Evolutionary conservation across 164 flowering plant species (phyloP).

Genomic region (Akebia trifoliata): DNA sequence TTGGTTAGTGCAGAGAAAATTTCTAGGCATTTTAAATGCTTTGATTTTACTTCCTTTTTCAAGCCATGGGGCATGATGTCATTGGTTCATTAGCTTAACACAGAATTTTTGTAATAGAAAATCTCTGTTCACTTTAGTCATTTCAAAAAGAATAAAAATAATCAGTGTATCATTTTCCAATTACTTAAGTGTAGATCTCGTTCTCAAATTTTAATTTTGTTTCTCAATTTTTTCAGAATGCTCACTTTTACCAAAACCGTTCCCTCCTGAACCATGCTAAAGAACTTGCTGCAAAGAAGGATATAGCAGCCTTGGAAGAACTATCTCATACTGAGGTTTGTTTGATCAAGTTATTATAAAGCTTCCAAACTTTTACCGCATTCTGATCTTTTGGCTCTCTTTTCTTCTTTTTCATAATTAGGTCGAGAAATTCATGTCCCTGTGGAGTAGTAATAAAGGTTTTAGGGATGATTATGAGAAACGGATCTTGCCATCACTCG

Average conservation of each 20-base stretch:
- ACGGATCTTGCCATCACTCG: slow-evolving; percentile 64
- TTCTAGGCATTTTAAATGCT: too few relatives aligned
- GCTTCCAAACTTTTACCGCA: not conserved
- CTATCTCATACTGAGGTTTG: slow-evolving; percentile 57
- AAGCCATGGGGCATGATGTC: too few relatives aligned
- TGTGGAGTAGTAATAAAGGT: slow-evolving; percentile 55
- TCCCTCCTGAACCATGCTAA: slow-evolving; percentile 44
- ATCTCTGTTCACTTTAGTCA: too few relatives aligned
- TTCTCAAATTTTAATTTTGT: not conserved
- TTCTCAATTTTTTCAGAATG: slow-evolving; percentile 44
- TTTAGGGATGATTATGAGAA: slow-evolving; percentile 77
- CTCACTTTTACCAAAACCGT: slow-evolving; percentile 46
- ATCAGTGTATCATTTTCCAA: not conserved
- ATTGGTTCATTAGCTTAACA: too few relatives aligned
- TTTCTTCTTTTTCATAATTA: slow-evolving; percentile 20
- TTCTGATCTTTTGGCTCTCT: not conserved
- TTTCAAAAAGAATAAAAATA: too few relatives aligned
- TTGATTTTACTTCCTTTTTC: too few relatives aligned
- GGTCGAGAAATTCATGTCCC: slow-evolving; percentile 68
- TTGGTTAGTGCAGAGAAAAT: too few relatives aligned
- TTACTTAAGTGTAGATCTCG: not conserved
- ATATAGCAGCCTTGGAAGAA: slow-evolving; percentile 54
- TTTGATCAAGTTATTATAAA: not conserved
- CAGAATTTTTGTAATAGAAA: too few relatives aligned
- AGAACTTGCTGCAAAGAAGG: slow-evolving; percentile 67